phyloP scores from a whole-genome alignment of 768 basidiomycete species.

The Tylopilus subfusipes region DNA sequence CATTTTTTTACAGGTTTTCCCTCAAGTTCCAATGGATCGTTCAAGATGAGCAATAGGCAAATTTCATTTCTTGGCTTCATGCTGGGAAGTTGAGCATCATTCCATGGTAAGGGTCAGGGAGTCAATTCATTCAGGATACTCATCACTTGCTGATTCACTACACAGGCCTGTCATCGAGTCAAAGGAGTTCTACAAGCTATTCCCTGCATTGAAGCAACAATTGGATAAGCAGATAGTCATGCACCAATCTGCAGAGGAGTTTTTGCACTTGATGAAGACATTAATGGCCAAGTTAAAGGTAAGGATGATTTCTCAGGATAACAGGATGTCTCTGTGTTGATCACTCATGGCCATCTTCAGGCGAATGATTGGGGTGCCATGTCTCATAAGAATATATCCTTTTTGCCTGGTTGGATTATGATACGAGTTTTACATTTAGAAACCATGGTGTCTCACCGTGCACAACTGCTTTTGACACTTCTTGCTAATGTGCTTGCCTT shows the following conservation, averaged over 20 bases:
- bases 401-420: not conserved
- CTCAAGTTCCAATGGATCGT: conserved; percentile 60
- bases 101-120: conserved; percentile 41
- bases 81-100: conserved; percentile 54
- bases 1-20: conserved; percentile 39
- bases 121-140: not conserved
- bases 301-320: not conserved
- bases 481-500: conserved; percentile 47
- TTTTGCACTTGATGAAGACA: conserved; percentile 55
- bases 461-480: conserved; percentile 38
- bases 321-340: not conserved
- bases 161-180: conserved; percentile 57
- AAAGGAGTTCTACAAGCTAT: conserved; percentile 55
- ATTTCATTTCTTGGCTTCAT: conserved; percentile 61
- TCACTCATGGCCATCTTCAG: conserved; percentile 16
- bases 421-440: conserved; percentile 29
- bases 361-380: conserved; percentile 64
- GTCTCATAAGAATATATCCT: conserved; percentile 43
- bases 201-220: conserved; percentile 42
- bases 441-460: conserved; percentile 48
- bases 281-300: conserved; percentile 71
- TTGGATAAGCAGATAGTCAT: conserved; percentile 49
- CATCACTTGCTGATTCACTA: not conserved
- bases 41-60: conserved; percentile 54
- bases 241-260: conserved; percentile 50